Base-by-base conservation (phyloP, 2,329 filamentous ascomycete species). In the Hymenoscyphus occultus region DNA sequence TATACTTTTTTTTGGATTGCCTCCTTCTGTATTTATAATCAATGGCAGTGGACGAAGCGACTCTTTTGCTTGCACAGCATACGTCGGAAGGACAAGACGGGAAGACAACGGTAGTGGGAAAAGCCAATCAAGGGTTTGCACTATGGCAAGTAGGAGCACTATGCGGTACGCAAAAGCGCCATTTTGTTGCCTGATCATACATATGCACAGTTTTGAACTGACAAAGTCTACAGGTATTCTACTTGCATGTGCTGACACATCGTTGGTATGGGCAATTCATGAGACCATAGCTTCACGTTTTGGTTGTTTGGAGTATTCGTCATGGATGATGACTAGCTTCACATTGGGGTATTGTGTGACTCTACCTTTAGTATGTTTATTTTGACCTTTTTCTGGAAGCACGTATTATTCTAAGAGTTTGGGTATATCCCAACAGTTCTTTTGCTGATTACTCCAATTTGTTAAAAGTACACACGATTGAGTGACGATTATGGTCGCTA, bases 401-500 rank as follows among this genome's bases (percentile, higher is more conserved):
- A 12, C 39, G 12, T 40, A 14, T 2, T 40, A 40, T 40, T 40
- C 39, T 14, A 13, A 13, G 16, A 40, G 39, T 39, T 7, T 39
- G 39, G 39, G 39, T 39, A 7, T 13, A 7, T 7, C n/a, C n/a
- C 7, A 54, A 54, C 16, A n/a, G 48, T 56, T n/a, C n/a, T 56
- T 56, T 19, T 56, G 19, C 14, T 56, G 28, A 56, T 13, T 7
- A 9, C 3, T 22, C 4, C 22, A 22, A 22, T 22, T 22, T 22
- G 22, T 56, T n/a, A 61, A 59, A 59, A 69, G 68, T 69, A 69
- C 19, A 65, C 65, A 39, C 84, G 85, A 64, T 72, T 86, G 22
- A 85, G 83, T 66, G 83, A 85, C 69, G 82, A 85, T 19, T 86
- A 84, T 69, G 84, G 84, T 12, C 0, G 75, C 84, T 16, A 73